Percentiles rank a stretch among this genome's conserved stretches.
Evolutionary conservation across 306 rosid species (phyloP).

Genomic region (Abrus pulchellus): DNA sequence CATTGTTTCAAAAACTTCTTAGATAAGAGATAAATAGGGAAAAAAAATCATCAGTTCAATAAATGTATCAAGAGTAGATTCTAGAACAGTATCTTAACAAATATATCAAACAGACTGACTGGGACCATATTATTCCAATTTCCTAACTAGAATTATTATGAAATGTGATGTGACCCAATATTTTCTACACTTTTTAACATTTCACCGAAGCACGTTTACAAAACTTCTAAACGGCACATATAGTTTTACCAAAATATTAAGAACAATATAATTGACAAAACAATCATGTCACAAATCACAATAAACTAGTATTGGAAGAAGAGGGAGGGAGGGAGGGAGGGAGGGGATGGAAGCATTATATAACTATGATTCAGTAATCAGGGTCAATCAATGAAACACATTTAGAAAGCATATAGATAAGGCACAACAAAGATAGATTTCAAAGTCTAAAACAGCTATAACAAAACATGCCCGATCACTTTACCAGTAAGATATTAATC

Average conservation of each 20-base stretch:
- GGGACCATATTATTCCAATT: not conserved
- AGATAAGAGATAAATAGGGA: conserved; percentile 44
- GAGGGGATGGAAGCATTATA: not conserved
- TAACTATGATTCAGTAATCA: not conserved
- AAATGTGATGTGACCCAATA: not conserved
- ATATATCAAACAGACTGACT: conserved; percentile 1
- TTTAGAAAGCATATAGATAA: not conserved
- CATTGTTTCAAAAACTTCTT: conserved; percentile 35
- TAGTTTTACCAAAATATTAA: not conserved
- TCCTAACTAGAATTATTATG: not conserved
- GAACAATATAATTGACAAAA: not conserved
- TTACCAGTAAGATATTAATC: conserved; percentile 5
- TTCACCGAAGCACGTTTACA: not conserved
- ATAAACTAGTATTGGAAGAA: not conserved
- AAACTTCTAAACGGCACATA: not conserved
- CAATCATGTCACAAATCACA: not conserved
- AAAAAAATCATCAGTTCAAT: conserved; percentile 1
- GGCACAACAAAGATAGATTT: conserved; percentile 7
- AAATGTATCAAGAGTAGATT: not conserved
- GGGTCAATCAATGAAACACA: not conserved
- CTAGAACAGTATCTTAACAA: not conserved
- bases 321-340: no score
- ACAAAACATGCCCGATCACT: not conserved
- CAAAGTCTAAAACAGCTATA: not conserved
- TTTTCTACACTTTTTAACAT: not conserved